These are phyloP conservation scores for Penicillium nucicola DNA, from an alignment of 495 filamentous ascomycete species.

Conservation along the genomic window DNA sequence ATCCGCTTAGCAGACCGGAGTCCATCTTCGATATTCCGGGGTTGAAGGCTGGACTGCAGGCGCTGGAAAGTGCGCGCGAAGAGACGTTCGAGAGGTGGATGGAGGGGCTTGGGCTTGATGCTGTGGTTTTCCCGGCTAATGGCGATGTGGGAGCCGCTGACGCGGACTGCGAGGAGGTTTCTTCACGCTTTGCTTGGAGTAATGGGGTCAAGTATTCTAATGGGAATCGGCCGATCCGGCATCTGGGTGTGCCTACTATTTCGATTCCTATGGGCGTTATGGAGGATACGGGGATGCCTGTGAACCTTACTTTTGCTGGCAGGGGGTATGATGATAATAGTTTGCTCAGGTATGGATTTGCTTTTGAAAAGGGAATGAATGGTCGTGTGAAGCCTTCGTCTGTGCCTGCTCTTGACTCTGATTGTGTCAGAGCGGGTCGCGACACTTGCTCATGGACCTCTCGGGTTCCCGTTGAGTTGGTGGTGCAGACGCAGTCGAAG, in stretches of 20 bases:
- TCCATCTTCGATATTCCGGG: constrained; percentile 26
- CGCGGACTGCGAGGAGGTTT: constrained; percentile 23
- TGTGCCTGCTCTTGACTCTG: constrained; percentile 26
- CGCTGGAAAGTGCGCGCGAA: constrained; percentile 28
- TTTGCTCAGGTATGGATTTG: constrained; percentile 29
- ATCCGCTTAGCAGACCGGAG: constrained; percentile 20
- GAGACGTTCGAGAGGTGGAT: constrained; percentile 35
- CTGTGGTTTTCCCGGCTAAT: constrained; percentile 34
- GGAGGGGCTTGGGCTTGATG: constrained; percentile 28
- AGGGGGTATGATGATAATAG: constrained; percentile 32
- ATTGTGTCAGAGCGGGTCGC: constrained; percentile 9
- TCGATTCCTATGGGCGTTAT: constrained; percentile 38
- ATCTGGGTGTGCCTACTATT: constrained; percentile 34
- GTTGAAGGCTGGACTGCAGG: constrained; percentile 24
- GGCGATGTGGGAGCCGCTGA: constrained; percentile 30
- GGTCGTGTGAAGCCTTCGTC: constrained; percentile 18
- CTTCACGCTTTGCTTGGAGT: constrained; percentile 29
- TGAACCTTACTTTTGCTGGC: constrained; percentile 34
- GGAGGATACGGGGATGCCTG: constrained; percentile 34
- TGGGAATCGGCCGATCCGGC: constrained; percentile 32
- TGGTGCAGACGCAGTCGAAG: constrained; percentile 20
- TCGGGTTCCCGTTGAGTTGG: constrained; percentile 4
- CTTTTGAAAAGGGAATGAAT: constrained; percentile 29
- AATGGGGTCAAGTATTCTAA: constrained; percentile 39
- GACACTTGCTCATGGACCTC: background rate